Base-by-base conservation (phyloP, 2,329 filamentous ascomycete genomes). In the Alternaria rosae region DNA sequence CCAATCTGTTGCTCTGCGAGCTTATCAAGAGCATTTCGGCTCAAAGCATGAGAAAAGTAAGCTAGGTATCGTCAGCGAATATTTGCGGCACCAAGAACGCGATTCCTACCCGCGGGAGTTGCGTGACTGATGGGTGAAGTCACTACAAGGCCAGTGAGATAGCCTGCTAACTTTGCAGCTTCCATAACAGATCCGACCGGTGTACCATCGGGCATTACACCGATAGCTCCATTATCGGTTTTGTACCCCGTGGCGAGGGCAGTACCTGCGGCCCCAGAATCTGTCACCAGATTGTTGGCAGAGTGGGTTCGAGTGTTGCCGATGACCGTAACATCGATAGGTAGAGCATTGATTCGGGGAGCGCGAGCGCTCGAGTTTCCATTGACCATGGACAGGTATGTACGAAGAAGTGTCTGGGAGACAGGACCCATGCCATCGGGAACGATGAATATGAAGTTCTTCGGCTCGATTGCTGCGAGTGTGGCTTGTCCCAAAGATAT, bases 121-220 rank as follows among this genome's bases (percentile, higher is more conserved):
- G 61, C 61, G 23, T 63, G 57, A 48, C 79, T 81, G 66, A 82
- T 81, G 30, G 74, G 78, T 8, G 74, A 79, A 2, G 80, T 81
- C 5, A 80, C 80, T n/a, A 82, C 78, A n/a, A 82, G 74, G 12
- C 78, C 79, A 13, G 80, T 81, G 68, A 77, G 78, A 65, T 77
- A 79, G 35, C 80, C 80, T 30, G 77, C 70, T 30, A 79, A 64
- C 62, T 80, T 78, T 12, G 80, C 80, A 9, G 79, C 79, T 65
- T 82, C 80, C 41, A 82, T 72, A 20, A 82, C 76, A 17, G 77
- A 79, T 35, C 77, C 80, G 17, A 79, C 75, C 17, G 79, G 78
- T 13, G 72, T 67, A 7, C 72, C 73, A 41, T 75, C 72, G 6
- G 73, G 68, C 54, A 75, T 65, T 12, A 81, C 75, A 17, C 66